Percentiles rank a stretch among this genome's conserved stretches.
These are phyloP conservation scores for Aspergillus egyptiacus DNA, from an alignment of 495 filamentous ascomycete species.

Conservation along the genomic window DNA sequence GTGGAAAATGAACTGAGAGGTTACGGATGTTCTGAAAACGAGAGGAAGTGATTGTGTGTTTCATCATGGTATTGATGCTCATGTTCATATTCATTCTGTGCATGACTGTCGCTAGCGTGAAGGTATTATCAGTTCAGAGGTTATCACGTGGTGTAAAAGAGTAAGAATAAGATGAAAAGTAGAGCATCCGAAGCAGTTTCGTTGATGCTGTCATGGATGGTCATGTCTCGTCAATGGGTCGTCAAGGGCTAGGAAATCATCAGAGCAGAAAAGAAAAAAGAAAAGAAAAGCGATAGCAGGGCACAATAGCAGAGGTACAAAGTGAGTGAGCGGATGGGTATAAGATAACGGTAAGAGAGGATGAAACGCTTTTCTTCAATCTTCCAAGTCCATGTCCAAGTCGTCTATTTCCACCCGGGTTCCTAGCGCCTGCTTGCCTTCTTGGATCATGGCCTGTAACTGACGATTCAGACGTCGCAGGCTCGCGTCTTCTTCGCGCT, in stretches of 20 bases:
- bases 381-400: constrained; percentile 44
- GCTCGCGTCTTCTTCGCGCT: constrained; percentile 71
- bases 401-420: constrained; percentile 71
- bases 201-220: background rate
- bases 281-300: too few relatives aligned
- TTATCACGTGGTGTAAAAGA: background rate
- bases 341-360: constrained; percentile 3
- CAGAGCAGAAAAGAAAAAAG: background rate
- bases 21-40: too few relatives aligned
- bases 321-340: constrained; percentile 1
- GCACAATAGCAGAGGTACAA: background rate
- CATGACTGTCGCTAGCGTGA: background rate
- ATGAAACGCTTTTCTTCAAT: constrained; percentile 16
- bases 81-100: background rate
- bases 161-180: background rate
- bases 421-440: constrained; percentile 81
- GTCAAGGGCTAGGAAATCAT: background rate
- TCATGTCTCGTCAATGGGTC: constrained; percentile 9
- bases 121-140: constrained; percentile 1
- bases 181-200: background rate
- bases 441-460: constrained; percentile 75
- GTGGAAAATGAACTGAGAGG: too few relatives aligned
- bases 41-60: too few relatives aligned
- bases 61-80: background rate
- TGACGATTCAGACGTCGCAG: constrained; percentile 72